phyloP scores from a whole-genome alignment of 805 yeast species.

The Yarrowia deformans region DNA sequence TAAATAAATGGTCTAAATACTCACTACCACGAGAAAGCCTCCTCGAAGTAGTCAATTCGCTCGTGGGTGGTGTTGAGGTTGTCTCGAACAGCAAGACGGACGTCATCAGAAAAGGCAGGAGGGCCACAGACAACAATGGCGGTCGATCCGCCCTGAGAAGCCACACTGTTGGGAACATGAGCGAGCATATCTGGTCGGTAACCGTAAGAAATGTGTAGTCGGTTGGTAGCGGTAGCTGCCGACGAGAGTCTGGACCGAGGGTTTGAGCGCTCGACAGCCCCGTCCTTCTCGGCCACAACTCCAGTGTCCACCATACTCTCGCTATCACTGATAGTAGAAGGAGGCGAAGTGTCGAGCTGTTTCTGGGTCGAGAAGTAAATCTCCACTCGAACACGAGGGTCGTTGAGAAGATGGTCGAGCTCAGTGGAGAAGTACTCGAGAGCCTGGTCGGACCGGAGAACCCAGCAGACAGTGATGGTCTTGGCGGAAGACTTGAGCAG shows the following conservation, averaged over 20 bases:
- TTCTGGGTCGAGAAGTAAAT: slow-evolving; percentile 29
- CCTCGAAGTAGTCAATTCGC: slow-evolving; percentile 70
- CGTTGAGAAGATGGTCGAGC: slow-evolving; percentile 45
- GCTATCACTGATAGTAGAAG: slow-evolving; percentile 2
- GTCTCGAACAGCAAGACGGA: slow-evolving; percentile 58
- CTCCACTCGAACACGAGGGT: slow-evolving; percentile 20
- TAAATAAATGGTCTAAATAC: background rate
- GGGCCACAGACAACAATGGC: slow-evolving; percentile 61
- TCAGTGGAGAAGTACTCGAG: slow-evolving; percentile 59
- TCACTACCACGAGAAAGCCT: slow-evolving; percentile 68
- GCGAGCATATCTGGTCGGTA: slow-evolving; percentile 43
- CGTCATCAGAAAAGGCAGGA: slow-evolving; percentile 61
- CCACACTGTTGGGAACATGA: slow-evolving; percentile 18
- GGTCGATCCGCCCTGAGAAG: slow-evolving; percentile 6
- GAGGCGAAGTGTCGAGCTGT: background rate
- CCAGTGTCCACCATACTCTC: slow-evolving; percentile 5
- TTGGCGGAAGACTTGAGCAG: slow-evolving; percentile 40
- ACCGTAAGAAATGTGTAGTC: slow-evolving; percentile 49
- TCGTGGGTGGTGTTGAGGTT: slow-evolving; percentile 51
- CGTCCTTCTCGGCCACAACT: background rate
- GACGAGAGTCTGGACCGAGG: slow-evolving; percentile 10
- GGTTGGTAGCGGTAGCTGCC: slow-evolving; percentile 8
- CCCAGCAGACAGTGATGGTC: slow-evolving; percentile 56
- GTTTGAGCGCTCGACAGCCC: background rate
- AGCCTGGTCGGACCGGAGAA: slow-evolving; percentile 60